A percentile compares a stretch with the other conserved stretches of the same genome.
Conservation (phyloP, 805 yeast species). For the Tetrapisispora fleetii region DNA sequence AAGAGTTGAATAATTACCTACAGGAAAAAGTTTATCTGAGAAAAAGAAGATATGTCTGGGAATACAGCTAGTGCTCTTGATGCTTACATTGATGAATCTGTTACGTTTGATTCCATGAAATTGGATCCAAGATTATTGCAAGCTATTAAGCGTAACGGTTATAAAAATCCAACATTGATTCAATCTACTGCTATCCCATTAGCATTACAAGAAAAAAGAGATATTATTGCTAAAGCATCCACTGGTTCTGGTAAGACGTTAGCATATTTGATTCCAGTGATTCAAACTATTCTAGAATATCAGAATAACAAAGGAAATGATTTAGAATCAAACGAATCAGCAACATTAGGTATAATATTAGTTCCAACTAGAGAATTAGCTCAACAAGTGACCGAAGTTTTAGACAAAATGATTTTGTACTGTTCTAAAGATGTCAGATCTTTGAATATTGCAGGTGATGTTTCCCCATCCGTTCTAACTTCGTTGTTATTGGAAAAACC, state of each 20-base stretch:
- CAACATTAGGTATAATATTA: conserved; percentile 54
- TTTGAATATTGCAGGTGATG: conserved; percentile 53
- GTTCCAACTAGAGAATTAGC: conserved; percentile 93
- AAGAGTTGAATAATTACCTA: background rate
- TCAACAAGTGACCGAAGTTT: conserved; percentile 66
- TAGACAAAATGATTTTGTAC: conserved; percentile 57
- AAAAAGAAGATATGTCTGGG: conserved; percentile 10
- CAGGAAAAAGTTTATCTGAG: background rate
- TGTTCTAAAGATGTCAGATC: conserved; percentile 57
- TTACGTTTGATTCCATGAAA: conserved; percentile 64
- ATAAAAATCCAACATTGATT: conserved; percentile 77
- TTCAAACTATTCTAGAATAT: conserved; percentile 58
- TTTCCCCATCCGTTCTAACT: conserved; percentile 59
- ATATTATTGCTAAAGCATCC: conserved; percentile 85
- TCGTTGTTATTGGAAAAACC: conserved; percentile 68
- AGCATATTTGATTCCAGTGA: conserved; percentile 78
- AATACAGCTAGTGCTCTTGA: conserved; percentile 42
- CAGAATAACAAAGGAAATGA: conserved; percentile 17
- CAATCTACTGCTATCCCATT: conserved; percentile 89
- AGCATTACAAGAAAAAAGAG: conserved; percentile 83
- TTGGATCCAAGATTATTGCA: conserved; percentile 77
- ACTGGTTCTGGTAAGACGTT: conserved; percentile 96
- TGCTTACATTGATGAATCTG: conserved; percentile 61
- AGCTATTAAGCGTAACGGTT: conserved; percentile 73
- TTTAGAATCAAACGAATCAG: conserved; percentile 9